phyloP scores from a whole-genome alignment of 23 red algal species.

The Chondrus crispus region DNA sequence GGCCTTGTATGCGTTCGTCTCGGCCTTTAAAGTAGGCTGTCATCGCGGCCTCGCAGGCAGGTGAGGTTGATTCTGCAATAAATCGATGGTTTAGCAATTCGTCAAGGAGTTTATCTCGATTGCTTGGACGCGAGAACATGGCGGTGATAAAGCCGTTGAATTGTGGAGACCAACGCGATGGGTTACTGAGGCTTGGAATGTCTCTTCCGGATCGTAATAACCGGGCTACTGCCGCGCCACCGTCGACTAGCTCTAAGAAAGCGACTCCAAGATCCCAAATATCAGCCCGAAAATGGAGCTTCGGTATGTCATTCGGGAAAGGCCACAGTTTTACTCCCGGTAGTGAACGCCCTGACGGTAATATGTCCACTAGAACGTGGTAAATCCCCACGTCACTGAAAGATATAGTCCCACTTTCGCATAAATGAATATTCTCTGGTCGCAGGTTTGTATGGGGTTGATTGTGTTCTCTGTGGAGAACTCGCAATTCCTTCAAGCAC shows the following conservation, averaged over 20 bases:
- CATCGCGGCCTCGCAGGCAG: slow-evolving; percentile 18
- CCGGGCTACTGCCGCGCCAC: neutral
- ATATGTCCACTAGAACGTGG: neutral
- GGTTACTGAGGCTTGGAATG: neutral
- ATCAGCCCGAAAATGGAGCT: neutral
- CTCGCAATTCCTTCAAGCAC: neutral
- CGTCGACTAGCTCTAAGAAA: slow-evolving; percentile 20
- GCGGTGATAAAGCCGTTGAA: slow-evolving; percentile 27
- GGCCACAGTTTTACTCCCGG: slow-evolving; percentile 44
- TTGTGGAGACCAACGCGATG: slow-evolving; percentile 20
- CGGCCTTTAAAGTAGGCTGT: neutral
- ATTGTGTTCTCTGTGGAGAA: neutral
- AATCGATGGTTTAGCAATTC: slow-evolving; percentile 37
- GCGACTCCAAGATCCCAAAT: slow-evolving; percentile 45
- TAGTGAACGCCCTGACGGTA: slow-evolving; percentile 3
- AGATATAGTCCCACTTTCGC: neutral
- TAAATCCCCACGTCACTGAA: slow-evolving; percentile 31
- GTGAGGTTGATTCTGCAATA: neutral
- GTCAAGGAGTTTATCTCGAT: neutral
- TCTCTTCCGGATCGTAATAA: neutral
- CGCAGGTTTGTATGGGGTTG: neutral
- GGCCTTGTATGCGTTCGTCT: neutral
- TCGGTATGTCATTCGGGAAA: neutral
- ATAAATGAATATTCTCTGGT: slow-evolving; percentile 19
- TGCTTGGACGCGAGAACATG: neutral